Percentiles rank a stretch among this genome's conserved stretches.
Conservation (phyloP, 2,329 filamentous ascomycete genomes). For the Knoxdaviesia capensis region DNA sequence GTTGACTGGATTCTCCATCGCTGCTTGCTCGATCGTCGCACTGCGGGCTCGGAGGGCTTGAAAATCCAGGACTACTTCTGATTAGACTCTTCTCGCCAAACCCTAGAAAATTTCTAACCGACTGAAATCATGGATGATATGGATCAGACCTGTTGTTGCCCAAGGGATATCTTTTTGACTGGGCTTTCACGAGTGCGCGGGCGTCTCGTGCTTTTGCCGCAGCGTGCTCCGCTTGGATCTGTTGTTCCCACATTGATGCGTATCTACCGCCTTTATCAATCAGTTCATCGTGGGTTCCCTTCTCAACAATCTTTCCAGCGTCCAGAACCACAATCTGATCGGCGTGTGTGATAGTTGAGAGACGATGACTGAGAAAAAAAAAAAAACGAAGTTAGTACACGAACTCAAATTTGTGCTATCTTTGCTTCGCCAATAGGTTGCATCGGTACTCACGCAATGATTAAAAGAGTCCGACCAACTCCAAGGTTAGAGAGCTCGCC, state of each 20-base stretch:
- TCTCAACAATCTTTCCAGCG: slow-evolving; percentile 56
- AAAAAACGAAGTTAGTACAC: slow-evolving; percentile 6
- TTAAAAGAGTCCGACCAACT: slow-evolving; percentile 73
- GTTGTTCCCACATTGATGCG: slow-evolving; percentile 73
- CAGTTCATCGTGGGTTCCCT: slow-evolving; percentile 60
- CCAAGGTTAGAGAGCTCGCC: slow-evolving; percentile 65
- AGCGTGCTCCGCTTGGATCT: slow-evolving; percentile 58
- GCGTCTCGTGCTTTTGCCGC: slow-evolving; percentile 32
- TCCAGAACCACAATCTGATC: slow-evolving; percentile 70
- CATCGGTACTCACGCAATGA: slow-evolving; percentile 55
- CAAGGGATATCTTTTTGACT: too few relatives aligned
- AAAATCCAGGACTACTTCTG: too few relatives aligned
- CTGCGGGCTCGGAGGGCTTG: too few relatives aligned
- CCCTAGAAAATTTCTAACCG: too few relatives aligned
- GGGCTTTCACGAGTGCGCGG: too few relatives aligned
- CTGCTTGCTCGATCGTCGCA: neutral
- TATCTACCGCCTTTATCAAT: slow-evolving; percentile 53
- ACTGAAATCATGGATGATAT: too few relatives aligned
- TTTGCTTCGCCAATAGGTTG: neutral
- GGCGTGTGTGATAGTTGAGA: slow-evolving; percentile 71
- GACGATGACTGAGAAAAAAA: slow-evolving; percentile 36
- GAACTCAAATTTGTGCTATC: neutral
- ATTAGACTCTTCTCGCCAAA: too few relatives aligned
- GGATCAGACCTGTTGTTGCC: too few relatives aligned
- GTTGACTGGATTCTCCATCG: neutral